Conservation (phyloP, 345 rosid genomes). For the Arabidopsis suecica region DNA sequence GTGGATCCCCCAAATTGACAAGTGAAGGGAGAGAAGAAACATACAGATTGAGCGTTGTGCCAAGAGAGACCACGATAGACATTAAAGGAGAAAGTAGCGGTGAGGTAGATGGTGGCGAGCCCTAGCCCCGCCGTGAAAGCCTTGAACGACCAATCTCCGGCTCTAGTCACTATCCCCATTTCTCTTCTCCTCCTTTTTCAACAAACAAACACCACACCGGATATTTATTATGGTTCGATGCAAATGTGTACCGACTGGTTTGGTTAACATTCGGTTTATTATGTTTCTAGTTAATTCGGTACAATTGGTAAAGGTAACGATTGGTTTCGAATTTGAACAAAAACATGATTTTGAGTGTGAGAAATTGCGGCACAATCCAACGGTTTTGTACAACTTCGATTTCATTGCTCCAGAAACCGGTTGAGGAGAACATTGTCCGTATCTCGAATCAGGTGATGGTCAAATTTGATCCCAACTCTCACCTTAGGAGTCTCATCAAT, state of each 20-base stretch:
- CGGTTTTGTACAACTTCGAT: constrained; percentile 37
- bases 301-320: neutral
- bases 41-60: constrained; percentile 78
- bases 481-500: constrained; percentile 45
- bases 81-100: constrained; percentile 78
- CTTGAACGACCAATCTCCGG: constrained; percentile 75
- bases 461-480: constrained; percentile 53
- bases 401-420: constrained; percentile 20
- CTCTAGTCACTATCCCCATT: constrained; percentile 61
- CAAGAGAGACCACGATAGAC: constrained; percentile 76
- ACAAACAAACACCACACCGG: neutral
- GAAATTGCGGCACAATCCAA: constrained; percentile 40
- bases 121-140: constrained; percentile 82
- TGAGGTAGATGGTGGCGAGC: constrained; percentile 70
- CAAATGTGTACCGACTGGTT: neutral
- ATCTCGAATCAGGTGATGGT: constrained; percentile 22
- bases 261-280: neutral
- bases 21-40: neutral
- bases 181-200: neutral
- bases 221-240: constrained; percentile 5
- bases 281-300: neutral
- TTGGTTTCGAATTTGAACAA: neutral
- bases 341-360: constrained; percentile 32
- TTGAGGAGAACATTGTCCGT: constrained; percentile 11
- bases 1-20: neutral